These are phyloP conservation scores for Rosellinia necatrix DNA, from an alignment of 2,329 filamentous ascomycete genomes.

Conservation along the genomic window DNA sequence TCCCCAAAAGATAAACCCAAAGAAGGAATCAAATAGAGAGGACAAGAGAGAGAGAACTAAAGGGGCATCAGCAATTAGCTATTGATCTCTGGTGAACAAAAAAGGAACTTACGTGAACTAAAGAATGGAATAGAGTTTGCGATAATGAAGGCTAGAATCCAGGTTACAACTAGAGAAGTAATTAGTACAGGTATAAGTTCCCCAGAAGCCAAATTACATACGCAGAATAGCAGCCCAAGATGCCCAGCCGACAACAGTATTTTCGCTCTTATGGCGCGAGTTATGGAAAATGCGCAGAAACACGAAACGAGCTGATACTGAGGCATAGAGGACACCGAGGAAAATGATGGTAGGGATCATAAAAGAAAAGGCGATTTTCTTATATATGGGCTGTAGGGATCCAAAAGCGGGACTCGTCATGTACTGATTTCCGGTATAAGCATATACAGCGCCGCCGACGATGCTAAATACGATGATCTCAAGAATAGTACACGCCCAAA, in stretches of 20 bases:
- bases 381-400: constrained; percentile 76
- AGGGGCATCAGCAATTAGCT: constrained; percentile 8
- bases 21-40: constrained; percentile 91
- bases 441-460: constrained; percentile 81
- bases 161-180: constrained; percentile 58
- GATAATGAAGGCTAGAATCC: constrained; percentile 90
- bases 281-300: constrained; percentile 88
- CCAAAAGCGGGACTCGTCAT: constrained; percentile 87
- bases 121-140: constrained; percentile 95
- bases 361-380: constrained; percentile 90
- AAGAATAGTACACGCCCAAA: constrained; percentile 87
- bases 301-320: constrained; percentile 85
- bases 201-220: constrained; percentile 41
- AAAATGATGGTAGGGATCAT: constrained; percentile 97
- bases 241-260: constrained; percentile 81
- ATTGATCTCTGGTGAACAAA: too few species aligned
- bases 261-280: constrained; percentile 77
- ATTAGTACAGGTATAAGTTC: neutral
- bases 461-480: constrained; percentile 86
- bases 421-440: constrained; percentile 88
- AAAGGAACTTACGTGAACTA: constrained; percentile 61
- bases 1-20: constrained; percentile 95
- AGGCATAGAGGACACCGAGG: constrained; percentile 87
- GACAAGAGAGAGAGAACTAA: constrained; percentile 73
- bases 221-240: constrained; percentile 75